A percentile compares a stretch with the other conserved stretches of the same genome.
phyloP scores from a whole-genome alignment of 2,329 filamentous ascomycete species.

The Davidsoniella eucalypti region DNA sequence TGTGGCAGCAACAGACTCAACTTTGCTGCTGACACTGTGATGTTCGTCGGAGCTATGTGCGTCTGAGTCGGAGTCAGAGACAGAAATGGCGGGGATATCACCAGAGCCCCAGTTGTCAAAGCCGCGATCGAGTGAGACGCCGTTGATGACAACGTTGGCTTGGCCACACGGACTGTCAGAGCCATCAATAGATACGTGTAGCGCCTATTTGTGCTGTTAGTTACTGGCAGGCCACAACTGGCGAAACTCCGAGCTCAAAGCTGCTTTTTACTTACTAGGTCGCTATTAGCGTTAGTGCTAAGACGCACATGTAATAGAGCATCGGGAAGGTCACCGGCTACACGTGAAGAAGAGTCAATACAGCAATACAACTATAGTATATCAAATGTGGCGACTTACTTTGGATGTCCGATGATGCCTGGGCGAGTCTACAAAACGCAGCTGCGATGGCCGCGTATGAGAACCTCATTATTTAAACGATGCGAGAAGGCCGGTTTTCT shows the following conservation, averaged over 20 bases:
- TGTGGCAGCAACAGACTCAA: constrained; percentile 4
- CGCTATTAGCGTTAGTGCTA: constrained; percentile 8
- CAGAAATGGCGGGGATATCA: constrained; percentile 5
- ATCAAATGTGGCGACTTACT: neutral
- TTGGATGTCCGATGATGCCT: neutral
- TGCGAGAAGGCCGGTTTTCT: neutral
- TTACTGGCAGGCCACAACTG: neutral
- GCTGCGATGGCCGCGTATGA: neutral
- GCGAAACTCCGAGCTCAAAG: neutral
- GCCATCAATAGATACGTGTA: constrained; percentile 7
- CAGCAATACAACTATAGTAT: neutral
- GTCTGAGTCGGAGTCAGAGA: neutral
- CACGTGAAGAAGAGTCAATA: neutral
- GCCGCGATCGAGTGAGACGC: constrained; percentile 3
- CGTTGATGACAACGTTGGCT: constrained; percentile 8
- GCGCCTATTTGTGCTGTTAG: constrained; percentile 4
- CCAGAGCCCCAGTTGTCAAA: constrained; percentile 4
- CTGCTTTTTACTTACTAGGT: constrained; percentile 8
- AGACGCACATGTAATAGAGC: constrained; percentile 12
- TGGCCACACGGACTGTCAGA: constrained; percentile 9
- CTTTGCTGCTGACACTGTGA: neutral
- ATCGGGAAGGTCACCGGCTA: constrained; percentile 2
- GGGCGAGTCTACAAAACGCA: neutral
- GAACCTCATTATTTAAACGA: neutral
- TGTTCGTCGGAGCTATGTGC: neutral